These are phyloP conservation scores for Phytophthora pisi DNA, from an alignment of 352 stramenopile species.

Conservation along the genomic window DNA sequence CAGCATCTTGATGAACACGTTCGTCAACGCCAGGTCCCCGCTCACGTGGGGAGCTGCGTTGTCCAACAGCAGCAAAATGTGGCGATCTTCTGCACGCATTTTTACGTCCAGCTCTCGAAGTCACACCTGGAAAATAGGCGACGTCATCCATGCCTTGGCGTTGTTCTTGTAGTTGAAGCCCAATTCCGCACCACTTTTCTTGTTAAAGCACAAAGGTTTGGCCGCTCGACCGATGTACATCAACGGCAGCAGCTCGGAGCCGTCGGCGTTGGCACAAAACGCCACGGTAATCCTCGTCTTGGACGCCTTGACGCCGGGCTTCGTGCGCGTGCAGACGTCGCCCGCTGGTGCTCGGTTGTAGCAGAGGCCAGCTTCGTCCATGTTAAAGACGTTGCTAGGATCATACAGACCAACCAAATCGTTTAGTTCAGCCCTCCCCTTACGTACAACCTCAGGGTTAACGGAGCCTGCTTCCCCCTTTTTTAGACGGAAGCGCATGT, in stretches of 20 bases:
- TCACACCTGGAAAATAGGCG: too few species aligned
- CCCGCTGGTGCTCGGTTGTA: neutral
- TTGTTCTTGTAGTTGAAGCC: too few species aligned
- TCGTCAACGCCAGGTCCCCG: neutral
- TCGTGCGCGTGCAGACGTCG: neutral
- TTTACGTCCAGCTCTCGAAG: neutral
- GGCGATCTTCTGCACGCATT: neutral
- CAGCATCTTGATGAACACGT: neutral
- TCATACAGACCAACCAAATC: neutral
- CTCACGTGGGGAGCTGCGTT: neutral
- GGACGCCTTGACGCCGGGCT: neutral
- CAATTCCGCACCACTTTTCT: too few species aligned
- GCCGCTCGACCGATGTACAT: neutral
- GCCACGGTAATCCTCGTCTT: neutral
- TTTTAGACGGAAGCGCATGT: neutral
- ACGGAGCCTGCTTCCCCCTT: neutral
- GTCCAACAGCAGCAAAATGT: neutral
- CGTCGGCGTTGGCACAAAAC: neutral
- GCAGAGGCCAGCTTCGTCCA: neutral
- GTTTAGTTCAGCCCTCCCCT: neutral
- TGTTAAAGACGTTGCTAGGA: neutral
- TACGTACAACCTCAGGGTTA: neutral
- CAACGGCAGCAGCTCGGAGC: neutral
- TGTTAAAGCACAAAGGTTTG: neutral
- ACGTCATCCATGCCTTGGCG: too few species aligned